Evolutionary conservation across 805 yeast species (phyloP).

Genomic region (Ogataea nitratoaversa): DNA sequence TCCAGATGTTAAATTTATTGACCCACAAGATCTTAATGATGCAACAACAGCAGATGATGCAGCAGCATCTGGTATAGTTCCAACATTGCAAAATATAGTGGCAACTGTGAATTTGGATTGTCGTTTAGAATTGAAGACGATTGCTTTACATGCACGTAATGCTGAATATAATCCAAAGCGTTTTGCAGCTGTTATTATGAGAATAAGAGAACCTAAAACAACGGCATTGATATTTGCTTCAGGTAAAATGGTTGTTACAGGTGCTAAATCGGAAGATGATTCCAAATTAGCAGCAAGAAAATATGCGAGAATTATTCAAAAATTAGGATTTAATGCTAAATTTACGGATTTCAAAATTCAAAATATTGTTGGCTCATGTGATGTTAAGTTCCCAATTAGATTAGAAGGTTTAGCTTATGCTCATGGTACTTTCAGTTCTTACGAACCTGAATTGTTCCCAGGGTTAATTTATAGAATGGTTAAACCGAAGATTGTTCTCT

Average conservation of each 20-base stretch:
- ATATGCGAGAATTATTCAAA: constrained; percentile 96
- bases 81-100: constrained; percentile 91
- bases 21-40: constrained; percentile 17
- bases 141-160: constrained; percentile 97
- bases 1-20: constrained; percentile 11
- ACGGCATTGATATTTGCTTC: constrained; percentile 97
- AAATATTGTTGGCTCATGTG: constrained; percentile 98
- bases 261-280: constrained; percentile 98
- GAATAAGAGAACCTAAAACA: constrained; percentile 97
- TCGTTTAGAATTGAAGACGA: constrained; percentile 91
- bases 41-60: constrained; percentile 47
- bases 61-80: constrained; percentile 91
- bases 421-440: constrained; percentile 97
- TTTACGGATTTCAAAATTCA: constrained; percentile 97
- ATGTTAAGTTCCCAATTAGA: constrained; percentile 95
- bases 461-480: constrained; percentile 99
- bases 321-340: constrained; percentile 95
- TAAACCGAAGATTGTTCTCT: constrained; percentile 92
- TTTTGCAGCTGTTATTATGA: constrained; percentile 99
- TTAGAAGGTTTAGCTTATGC: constrained; percentile 96
- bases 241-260: constrained; percentile 99
- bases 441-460: constrained; percentile 97
- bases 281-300: constrained; percentile 97
- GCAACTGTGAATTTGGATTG: constrained; percentile 98
- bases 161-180: constrained; percentile 98